Evolutionary conservation across 352 stramenopile species (phyloP), one percentile per base, ranked within the genome.

Genomic region (Phytophthora hibernalis): DNA sequence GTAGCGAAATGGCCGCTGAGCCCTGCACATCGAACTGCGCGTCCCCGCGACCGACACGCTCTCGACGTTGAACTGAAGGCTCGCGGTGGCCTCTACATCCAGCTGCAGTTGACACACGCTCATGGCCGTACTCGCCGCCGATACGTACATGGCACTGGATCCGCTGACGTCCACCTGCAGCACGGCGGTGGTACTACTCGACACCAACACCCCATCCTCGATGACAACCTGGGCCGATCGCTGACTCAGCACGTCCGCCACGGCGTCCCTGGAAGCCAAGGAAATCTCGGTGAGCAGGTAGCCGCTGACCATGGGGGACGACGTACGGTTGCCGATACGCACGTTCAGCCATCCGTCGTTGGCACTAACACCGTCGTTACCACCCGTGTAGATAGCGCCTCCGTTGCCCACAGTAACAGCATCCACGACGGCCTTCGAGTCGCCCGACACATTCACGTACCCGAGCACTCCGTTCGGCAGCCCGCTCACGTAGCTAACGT

Each of bases 381-480:
- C 65, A 13, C 56, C 42, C 6, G n/a, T 61, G 49, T 74, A 55
- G 20, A 63, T 54, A 24, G 18, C 30, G 24, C 70, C 61, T 16
- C 65, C 61, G 21, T 72, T 76, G 54, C 24, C 63, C 20, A 74
- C 58, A 0, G 26, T 53, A 16, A 79, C 58, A 2, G 72, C 68
- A 24, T 79, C 59, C 18, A 79, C 68, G 1, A 72, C 56, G 1
- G 54, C 31, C 43, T 73, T 49, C 28, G 68, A 74, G 48, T 74
- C 55, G 10, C 68, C 72, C n/a, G 72, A 72, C 28, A 80, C 72
- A 26, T 74, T 77, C 47, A 80, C 72, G 49, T 80, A 80, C 2
- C 68, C 68, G 16, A 76, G 68, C 20, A 77, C 55, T 5, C 68
- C 68, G 16, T 38, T 69, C 24, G 72, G 54, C 22, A 72, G 45